Conservation (phyloP, 2,329 filamentous ascomycete genomes). For the Acephala macrosclerotiorum region DNA sequence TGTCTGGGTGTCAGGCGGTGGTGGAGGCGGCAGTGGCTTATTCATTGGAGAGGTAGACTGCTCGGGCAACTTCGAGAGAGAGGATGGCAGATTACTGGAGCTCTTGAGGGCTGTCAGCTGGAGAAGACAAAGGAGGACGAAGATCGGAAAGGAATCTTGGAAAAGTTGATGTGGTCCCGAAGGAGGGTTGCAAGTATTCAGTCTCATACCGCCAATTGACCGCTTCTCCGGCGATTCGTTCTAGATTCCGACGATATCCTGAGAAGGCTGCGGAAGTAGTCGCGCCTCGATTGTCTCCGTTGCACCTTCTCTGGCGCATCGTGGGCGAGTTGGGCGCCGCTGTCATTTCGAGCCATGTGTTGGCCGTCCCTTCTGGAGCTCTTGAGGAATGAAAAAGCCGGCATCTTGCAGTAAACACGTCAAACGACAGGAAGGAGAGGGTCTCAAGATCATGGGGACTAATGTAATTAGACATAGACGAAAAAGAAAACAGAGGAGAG, state of each 20-base stretch:
- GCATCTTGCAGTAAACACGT: conserved; percentile 35
- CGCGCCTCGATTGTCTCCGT: conserved; percentile 43
- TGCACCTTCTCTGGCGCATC: conserved; percentile 37
- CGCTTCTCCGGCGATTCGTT: conserved; percentile 31
- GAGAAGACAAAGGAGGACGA: not conserved
- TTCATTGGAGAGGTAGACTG: conserved; percentile 44
- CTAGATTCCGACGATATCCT: conserved; percentile 34
- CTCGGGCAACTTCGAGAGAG: conserved; percentile 22
- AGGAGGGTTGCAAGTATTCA: conserved; percentile 6
- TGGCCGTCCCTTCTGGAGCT: conserved; percentile 29
- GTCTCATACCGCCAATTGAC: conserved; percentile 29
- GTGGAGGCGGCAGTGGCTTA: conserved; percentile 64
- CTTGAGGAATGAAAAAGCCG: conserved; percentile 41
- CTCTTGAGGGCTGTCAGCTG: conserved; percentile 21
- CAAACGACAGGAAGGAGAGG: conserved; percentile 11
- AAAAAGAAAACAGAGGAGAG: conserved; percentile 16
- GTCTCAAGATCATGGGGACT: conserved; percentile 18
- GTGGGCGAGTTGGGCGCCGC: conserved; percentile 25
- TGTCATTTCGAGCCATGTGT: conserved; percentile 23
- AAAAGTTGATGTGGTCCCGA: conserved; percentile 3
- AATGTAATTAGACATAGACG: conserved; percentile 23
- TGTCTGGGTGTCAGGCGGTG: conserved; percentile 46
- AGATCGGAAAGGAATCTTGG: conserved; percentile 2
- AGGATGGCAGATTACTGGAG: conserved; percentile 6
- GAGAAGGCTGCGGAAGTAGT: conserved; percentile 44